Conservation (phyloP, 192 early-diverging fungal genomes). For the Gamsiella multidivaricata region DNA sequence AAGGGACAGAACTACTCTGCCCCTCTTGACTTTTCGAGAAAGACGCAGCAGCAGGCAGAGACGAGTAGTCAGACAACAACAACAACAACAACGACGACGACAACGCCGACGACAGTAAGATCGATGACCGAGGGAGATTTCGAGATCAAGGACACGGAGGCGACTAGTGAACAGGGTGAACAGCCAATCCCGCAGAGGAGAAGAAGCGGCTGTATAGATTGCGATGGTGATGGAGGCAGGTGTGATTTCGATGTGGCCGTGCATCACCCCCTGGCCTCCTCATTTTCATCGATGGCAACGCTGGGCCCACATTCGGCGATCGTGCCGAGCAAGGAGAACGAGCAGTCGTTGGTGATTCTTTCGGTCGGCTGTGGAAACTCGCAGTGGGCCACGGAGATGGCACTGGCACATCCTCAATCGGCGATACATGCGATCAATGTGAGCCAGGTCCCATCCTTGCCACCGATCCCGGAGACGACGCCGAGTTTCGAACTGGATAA, state of each 20-base stretch:
- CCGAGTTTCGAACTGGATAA: slow-evolving; percentile 51
- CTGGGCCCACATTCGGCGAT: slow-evolving; percentile 4
- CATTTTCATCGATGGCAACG: slow-evolving; percentile 12
- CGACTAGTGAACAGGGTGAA: not conserved
- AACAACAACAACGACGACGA: not conserved
- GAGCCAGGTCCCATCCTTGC: slow-evolving; percentile 38
- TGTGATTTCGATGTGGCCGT: not conserved
- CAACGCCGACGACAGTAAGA: no score
- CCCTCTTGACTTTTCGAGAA: slow-evolving; percentile 47
- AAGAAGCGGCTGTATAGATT: no score
- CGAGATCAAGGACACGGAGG: slow-evolving; percentile 13
- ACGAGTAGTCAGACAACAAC: no score
- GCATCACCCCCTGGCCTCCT: slow-evolving; percentile 7
- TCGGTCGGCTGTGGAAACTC: slow-evolving; percentile 49
- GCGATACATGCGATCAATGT: slow-evolving; percentile 54
- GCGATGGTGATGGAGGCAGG: not conserved
- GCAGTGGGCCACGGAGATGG: slow-evolving; percentile 54
- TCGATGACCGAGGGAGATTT: no score
- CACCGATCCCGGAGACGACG: slow-evolving; percentile 33
- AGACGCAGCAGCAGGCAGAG: no score
- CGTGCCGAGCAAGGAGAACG: slow-evolving; percentile 10
- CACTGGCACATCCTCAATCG: slow-evolving; percentile 44
- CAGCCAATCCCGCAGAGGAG: slow-evolving; percentile 2
- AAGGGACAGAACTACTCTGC: slow-evolving; percentile 54
- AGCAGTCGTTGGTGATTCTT: slow-evolving; percentile 46